These are phyloP conservation scores for Chalciporus sp. DNA, from an alignment of 1,284 basidiomycete genomes.

Conservation along the genomic window DNA sequence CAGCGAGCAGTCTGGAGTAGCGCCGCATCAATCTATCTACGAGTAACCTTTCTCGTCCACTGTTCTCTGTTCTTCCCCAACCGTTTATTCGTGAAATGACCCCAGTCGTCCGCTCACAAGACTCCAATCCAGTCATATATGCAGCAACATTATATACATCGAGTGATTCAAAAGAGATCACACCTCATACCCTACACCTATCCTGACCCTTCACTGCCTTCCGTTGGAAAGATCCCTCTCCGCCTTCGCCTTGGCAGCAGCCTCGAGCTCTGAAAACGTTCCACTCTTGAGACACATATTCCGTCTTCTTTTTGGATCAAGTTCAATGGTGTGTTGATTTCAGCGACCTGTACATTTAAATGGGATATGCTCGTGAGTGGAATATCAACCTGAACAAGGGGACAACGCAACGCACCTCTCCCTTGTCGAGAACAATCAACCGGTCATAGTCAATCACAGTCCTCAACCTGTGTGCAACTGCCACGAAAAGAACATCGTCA, in stretches of 20 bases:
- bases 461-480: conserved; percentile 55
- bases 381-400: no score
- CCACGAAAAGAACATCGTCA: conserved; percentile 3
- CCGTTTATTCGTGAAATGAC: no score
- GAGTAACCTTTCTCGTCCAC: no score
- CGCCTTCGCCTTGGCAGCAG: conserved; percentile 55
- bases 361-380: not conserved
- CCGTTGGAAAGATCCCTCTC: conserved; percentile 18
- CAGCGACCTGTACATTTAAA: conserved; percentile 61
- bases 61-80: no score
- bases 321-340: conserved; percentile 83
- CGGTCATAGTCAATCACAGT: conserved; percentile 68
- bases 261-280: conserved; percentile 69
- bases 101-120: no score
- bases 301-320: conserved; percentile 75
- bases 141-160: not conserved
- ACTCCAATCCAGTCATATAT: no score
- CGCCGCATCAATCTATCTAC: no score
- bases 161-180: not conserved
- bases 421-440: conserved; percentile 70
- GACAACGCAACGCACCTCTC: conserved; percentile 35
- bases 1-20: no score
- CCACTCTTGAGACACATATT: conserved; percentile 84
- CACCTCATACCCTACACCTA: not conserved
- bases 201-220: not conserved